Percentiles rank a stretch among this genome's conserved stretches.
Conservation (phyloP, 139 green algal species). For the Microglena sp. region DNA sequence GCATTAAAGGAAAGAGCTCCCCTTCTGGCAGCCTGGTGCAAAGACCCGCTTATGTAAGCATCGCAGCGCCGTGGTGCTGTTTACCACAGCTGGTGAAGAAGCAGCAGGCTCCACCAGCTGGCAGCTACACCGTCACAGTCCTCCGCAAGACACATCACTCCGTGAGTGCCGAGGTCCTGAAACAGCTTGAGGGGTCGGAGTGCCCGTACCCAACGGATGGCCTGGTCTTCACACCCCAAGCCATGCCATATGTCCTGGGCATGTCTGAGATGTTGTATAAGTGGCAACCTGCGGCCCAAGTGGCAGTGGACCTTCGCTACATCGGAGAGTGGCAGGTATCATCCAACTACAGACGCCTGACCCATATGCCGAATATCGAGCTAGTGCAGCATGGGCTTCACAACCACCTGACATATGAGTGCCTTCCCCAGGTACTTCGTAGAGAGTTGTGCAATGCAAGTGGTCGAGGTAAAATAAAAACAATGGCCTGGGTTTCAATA, state of each 20-base stretch:
- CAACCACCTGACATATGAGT: too few relatives aligned
- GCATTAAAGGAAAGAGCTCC: background rate
- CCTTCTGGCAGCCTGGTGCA: too few relatives aligned
- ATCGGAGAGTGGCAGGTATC: too few relatives aligned
- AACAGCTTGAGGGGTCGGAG: constrained; percentile 3
- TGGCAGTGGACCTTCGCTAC: constrained; percentile 2
- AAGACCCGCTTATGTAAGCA: too few relatives aligned
- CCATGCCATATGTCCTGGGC: constrained; percentile 22
- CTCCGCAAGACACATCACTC: constrained; percentile 15
- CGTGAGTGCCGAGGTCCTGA: constrained; percentile 2
- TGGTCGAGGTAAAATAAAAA: too few relatives aligned
- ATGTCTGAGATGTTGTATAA: constrained; percentile 28
- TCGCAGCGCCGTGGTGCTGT: too few relatives aligned
- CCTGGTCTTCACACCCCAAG: constrained; percentile 24
- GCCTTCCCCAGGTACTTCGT: too few relatives aligned
- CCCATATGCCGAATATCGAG: too few relatives aligned
- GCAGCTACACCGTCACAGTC: constrained; percentile 5
- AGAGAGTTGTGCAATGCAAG: too few relatives aligned
- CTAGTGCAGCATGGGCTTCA: too few relatives aligned
- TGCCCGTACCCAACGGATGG: constrained; percentile 22
- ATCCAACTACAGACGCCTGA: too few relatives aligned
- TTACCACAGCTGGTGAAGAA: constrained; percentile 17
- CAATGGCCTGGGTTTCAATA: too few relatives aligned
- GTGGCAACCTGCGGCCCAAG: constrained; percentile 11
- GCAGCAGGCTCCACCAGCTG: constrained; percentile 20